Evolutionary conservation across 345 rosid genomes (phyloP), one percentile per base, ranked within the genome.

Genomic region (Psidium guajava): DNA sequence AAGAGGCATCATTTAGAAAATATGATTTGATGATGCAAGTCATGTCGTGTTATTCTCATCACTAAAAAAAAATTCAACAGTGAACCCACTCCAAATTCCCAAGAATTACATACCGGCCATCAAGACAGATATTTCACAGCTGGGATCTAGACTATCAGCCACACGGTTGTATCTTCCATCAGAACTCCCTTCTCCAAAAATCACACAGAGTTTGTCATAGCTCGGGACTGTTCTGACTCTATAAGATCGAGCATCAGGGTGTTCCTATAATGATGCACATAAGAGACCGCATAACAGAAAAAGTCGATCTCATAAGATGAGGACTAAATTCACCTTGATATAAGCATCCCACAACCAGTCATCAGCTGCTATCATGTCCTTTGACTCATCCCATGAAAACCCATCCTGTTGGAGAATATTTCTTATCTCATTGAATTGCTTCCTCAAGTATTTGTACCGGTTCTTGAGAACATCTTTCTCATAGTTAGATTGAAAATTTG

Each of bases 381-480:
- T 89, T 49, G 87, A 85, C 89, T 92, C 92, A 89, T 95, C 95
- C 99, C 99, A 96, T 40, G 92, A 92, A 91, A 96, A 95, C 74
- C 96, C 97, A 54, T 81, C 86, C 54, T 93, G 94, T 89, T 90
- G 89, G 58, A 96, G 97, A 86, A 96, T 90, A 89, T 84, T 82
- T 89, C 90, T 95, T 32, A 95, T 89, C 50, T 96, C 98, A 77
- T 90, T 93, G 91, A 92, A 91, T 87, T 91, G 90, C 92, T 95
- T 94, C 91, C 96, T 94, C 87, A 96, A 89, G 88, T 95, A 96
- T 90, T 95, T 95, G 90, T 90, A 94, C 82, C 98, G 93, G 53
- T 95, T 95, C 92, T 96, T 96, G 86, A 96, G 86, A 55, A 96
- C 95, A 84, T 95, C 96, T 90, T 92, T 96, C 90, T 90, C 92